phyloP scores from a whole-genome alignment of 1,284 basidiomycete genomes.

The Pseudozyma thailandica region DNA sequence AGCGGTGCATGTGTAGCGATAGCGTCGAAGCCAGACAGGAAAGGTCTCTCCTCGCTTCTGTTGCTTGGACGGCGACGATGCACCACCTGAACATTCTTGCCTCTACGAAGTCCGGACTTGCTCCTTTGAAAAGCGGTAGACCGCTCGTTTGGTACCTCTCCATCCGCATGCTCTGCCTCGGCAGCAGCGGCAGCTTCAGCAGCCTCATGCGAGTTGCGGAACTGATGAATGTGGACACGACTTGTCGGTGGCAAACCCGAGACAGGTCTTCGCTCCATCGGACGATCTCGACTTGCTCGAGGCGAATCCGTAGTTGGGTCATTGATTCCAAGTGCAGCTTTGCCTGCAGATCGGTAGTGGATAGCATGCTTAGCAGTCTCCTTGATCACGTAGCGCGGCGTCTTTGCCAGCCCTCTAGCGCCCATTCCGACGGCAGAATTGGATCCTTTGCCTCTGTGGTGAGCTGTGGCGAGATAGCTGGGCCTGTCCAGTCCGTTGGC shows the following conservation, averaged over 20 bases:
- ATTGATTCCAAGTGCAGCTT: slow-evolving; percentile 40
- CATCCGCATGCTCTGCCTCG: slow-evolving; percentile 20
- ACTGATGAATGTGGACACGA: slow-evolving; percentile 25
- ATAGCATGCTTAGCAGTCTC: slow-evolving; percentile 46
- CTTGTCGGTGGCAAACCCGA: slow-evolving; percentile 41
- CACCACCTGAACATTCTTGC: slow-evolving; percentile 18
- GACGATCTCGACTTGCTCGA: slow-evolving; percentile 23
- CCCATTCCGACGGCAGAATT: slow-evolving; percentile 39
- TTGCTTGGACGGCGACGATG: slow-evolving; percentile 35
- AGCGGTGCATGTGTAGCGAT: slow-evolving; percentile 57
- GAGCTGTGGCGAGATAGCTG: slow-evolving; percentile 50
- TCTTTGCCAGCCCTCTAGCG: slow-evolving; percentile 50
- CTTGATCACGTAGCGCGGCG: slow-evolving; percentile 37
- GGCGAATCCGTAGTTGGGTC: slow-evolving; percentile 9
- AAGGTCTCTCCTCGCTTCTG: slow-evolving; percentile 53
- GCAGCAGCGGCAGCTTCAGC: slow-evolving; percentile 8
- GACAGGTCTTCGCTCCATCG: slow-evolving; percentile 15
- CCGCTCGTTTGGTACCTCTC: slow-evolving; percentile 28
- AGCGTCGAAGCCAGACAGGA: slow-evolving; percentile 60
- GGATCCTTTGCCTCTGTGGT: slow-evolving; percentile 43
- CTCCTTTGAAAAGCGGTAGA: slow-evolving; percentile 7
- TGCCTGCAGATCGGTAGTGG: slow-evolving; percentile 47
- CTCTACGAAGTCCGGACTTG: slow-evolving; percentile 19
- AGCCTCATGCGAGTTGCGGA: slow-evolving; percentile 25
- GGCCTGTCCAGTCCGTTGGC: slow-evolving; percentile 60